Base-by-base conservation (phyloP, 129 eudicot species). In the Helichrysum umbraculigerum region DNA sequence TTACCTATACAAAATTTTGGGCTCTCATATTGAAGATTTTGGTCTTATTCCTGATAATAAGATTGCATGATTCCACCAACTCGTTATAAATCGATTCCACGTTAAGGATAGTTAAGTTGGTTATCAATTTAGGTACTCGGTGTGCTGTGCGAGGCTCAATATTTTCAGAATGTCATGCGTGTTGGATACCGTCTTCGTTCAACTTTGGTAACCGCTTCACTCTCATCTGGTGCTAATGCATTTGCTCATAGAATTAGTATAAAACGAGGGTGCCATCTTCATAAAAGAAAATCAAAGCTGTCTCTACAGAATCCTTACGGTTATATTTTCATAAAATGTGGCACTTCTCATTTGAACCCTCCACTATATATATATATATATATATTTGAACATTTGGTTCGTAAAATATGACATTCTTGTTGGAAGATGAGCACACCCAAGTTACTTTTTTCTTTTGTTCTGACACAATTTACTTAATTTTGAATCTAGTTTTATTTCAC, bases 141-240 rank as follows among this genome's bases (percentile, higher is more conserved):
- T 65, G 98, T 94, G 67, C 75, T 94, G 54, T 85, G 85, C 71
- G 98, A 94, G 85, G 92, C 98, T 73, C 98, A 91, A 51, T 94
- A 94, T 77, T 94, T 94, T 77, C 98, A 94, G 80, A 94, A 91
- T 79, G 98, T 94, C 77, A 94, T 91, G 98, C 98, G 98, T 71
- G 97, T 94, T 83, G 97, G 98, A 47, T 94, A 78, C 83, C 85
- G 97, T 59, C 91, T 94, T 33, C 85, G 98, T 72, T 84, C 98
- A 71, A 94, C 98, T 71, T 84, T 94, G 97, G 98, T 94, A 90
- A 86, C 58, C 67, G 9, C 75, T 57, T 34, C 41, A 20, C 77
- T 50, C 71, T 78, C 66, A n/a, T 60, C 54, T 37, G 62, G 21
- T 69, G 11, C 21, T 39, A 25, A 21, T 22, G 65, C 32, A 21